Evolutionary conservation across 108 stramenopile genomes (phyloP).

Genomic region (Cylindrotheca closterium): DNA sequence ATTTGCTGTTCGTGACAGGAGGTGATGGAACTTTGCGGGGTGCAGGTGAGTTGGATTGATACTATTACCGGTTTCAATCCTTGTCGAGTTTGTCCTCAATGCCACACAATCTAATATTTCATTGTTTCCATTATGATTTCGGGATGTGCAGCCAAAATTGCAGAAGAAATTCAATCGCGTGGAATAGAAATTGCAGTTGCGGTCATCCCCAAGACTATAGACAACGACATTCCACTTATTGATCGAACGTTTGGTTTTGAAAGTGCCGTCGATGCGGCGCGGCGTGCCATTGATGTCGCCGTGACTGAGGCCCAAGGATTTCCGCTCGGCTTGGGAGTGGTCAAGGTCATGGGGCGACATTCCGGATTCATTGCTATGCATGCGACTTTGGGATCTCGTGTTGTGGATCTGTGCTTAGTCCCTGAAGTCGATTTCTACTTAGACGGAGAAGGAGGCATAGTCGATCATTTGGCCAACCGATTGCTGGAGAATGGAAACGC

Average conservation of each 20-base stretch:
- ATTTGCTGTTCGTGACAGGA: conserved; percentile 80
- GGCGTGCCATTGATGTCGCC: conserved; percentile 59
- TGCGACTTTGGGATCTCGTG: conserved; percentile 78
- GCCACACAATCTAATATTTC: too few species aligned
- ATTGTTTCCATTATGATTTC: too few species aligned
- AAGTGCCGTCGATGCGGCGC: conserved; percentile 80
- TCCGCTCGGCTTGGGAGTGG: conserved; percentile 66
- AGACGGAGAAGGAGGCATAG: conserved; percentile 70
- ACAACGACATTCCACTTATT: conserved; percentile 84
- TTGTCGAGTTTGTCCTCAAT: too few species aligned
- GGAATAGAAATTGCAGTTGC: conserved; percentile 61
- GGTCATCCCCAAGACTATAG: conserved; percentile 85
- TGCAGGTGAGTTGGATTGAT: conserved; percentile 30
- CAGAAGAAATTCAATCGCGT: conserved; percentile 41
- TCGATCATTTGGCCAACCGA: conserved; percentile 62
- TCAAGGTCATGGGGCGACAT: conserved; percentile 87
- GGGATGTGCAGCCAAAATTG: not conserved
- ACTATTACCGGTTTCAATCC: too few species aligned
- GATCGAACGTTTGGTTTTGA: conserved; percentile 89
- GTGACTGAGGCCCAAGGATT: conserved; percentile 78
- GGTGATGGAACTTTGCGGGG: conserved; percentile 90
- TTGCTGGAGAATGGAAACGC: conserved; percentile 44
- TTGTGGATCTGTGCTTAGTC: conserved; percentile 86
- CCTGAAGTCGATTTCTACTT: conserved; percentile 87
- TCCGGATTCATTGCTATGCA: conserved; percentile 81